phyloP scores from a whole-genome alignment of 164 flowering plant species.

The Tinospora cordifolia region DNA sequence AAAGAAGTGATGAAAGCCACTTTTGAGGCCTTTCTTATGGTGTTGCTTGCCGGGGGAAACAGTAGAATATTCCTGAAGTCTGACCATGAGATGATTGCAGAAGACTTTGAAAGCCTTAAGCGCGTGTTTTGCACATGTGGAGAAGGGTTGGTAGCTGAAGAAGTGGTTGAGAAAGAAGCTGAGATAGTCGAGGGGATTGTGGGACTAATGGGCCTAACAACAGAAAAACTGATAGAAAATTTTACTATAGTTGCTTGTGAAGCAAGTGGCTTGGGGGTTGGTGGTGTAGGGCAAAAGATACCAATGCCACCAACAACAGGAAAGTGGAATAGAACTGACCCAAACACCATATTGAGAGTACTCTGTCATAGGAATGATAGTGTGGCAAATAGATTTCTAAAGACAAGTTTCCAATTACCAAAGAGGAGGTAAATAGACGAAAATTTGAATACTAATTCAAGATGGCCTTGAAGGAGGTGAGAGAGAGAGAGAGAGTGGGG shows the following conservation, averaged over 20 bases:
- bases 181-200: conserved; percentile 73
- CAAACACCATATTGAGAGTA: conserved; percentile 84
- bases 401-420: too few relatives aligned
- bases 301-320: conserved; percentile 97
- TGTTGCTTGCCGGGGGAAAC: conserved; percentile 81
- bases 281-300: conserved; percentile 44
- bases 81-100: conserved; percentile 66
- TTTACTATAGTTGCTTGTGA: conserved; percentile 67
- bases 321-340: conserved; percentile 71
- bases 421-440: too few relatives aligned
- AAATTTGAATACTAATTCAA: too few relatives aligned
- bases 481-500: too few relatives aligned
- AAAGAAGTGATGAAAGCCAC: conserved; percentile 82
- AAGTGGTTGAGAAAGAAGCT: conserved; percentile 58
- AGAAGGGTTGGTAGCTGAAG: conserved; percentile 63
- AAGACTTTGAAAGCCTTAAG: conserved; percentile 70
- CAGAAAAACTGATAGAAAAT: conserved; percentile 80
- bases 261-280: conserved; percentile 47
- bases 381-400: too few relatives aligned
- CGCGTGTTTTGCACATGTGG: conserved; percentile 54
- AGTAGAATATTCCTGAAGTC: conserved; percentile 38
- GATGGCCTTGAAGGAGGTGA: too few relatives aligned
- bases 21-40: conserved; percentile 79
- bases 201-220: conserved; percentile 53
- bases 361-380: conserved; percentile 74